Conservation (phyloP, 2,329 filamentous ascomycete species). For the Cadophora luteo-olivacea region DNA sequence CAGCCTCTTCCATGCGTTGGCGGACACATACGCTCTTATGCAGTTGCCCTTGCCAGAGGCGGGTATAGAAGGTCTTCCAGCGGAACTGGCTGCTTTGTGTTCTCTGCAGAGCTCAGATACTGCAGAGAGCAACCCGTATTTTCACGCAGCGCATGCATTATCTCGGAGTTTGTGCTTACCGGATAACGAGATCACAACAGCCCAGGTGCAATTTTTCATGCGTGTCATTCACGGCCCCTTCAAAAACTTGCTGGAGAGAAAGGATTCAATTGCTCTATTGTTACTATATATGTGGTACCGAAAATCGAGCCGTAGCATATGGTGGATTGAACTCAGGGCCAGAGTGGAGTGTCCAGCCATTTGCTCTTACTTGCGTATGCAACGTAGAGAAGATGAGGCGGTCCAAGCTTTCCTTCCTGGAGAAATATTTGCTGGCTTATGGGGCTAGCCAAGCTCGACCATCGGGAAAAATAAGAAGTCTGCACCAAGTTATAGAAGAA, state of each 20-base stretch:
- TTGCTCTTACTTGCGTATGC: not conserved
- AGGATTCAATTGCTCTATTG: not conserved
- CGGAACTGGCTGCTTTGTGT: not conserved
- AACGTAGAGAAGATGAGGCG: not conserved
- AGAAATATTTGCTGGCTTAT: not conserved
- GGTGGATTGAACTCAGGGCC: conserved; percentile 56
- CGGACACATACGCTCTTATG: not conserved
- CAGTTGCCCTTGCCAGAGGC: not conserved
- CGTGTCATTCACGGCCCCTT: not conserved
- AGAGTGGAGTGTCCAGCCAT: conserved; percentile 57
- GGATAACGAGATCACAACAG: not conserved
- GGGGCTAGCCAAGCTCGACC: not conserved
- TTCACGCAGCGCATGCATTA: not conserved
- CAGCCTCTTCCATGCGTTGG: conserved; percentile 13
- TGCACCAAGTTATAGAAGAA: too few species aligned
- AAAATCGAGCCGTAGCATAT: conserved; percentile 50
- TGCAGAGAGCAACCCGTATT: not conserved
- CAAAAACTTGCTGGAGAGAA: not conserved
- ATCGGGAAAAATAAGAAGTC: too few species aligned
- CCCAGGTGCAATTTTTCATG: not conserved
- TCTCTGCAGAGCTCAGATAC: not conserved
- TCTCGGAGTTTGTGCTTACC: not conserved
- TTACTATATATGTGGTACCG: conserved; percentile 63
- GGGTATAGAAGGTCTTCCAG: not conserved
- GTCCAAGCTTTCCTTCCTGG: not conserved